These are phyloP conservation scores for Ambrosia artemisiifolia DNA, from an alignment of 129 eudicot genomes.

Conservation along the genomic window DNA sequence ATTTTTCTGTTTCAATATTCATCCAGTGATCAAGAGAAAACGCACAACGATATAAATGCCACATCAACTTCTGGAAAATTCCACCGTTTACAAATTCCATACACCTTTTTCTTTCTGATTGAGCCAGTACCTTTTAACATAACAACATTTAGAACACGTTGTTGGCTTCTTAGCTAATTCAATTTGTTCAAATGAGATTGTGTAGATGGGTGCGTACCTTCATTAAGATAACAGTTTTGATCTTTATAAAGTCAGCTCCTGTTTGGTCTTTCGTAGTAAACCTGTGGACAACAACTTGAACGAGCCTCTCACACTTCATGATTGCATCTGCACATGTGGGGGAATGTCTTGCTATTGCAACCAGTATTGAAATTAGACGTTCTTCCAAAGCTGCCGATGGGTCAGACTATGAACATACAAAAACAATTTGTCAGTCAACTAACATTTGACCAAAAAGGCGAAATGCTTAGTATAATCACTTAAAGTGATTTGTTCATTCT, in stretches of 20 bases:
- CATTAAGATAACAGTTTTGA: constrained; percentile 69
- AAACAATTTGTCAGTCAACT: constrained; percentile 8
- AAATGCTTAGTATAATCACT: background rate
- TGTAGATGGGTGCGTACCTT: constrained; percentile 48
- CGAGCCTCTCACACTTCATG: constrained; percentile 70
- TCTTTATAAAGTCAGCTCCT: constrained; percentile 55
- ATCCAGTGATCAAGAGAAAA: constrained; percentile 65
- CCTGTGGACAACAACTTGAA: constrained; percentile 58
- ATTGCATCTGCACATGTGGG: constrained; percentile 88
- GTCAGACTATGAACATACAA: constrained; percentile 50
- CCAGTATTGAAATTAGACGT: constrained; percentile 59
- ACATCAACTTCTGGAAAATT: constrained; percentile 49
- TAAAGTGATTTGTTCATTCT: background rate
- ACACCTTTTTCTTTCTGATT: constrained; percentile 55
- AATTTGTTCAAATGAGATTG: constrained; percentile 6
- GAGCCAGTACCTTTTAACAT: constrained; percentile 73
- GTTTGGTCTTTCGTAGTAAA: constrained; percentile 53
- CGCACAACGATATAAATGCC: constrained; percentile 70
- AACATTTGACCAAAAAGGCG: constrained; percentile 9
- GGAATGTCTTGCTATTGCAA: constrained; percentile 89
- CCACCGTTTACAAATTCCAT: constrained; percentile 47
- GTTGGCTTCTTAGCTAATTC: background rate
- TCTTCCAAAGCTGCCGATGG: constrained; percentile 84
- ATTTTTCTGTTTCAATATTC: constrained; percentile 49
- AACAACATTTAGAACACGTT: constrained; percentile 10